Conservation (phyloP, 2,329 filamentous ascomycete species). For the Berkeleyomyces rouxiae region DNA sequence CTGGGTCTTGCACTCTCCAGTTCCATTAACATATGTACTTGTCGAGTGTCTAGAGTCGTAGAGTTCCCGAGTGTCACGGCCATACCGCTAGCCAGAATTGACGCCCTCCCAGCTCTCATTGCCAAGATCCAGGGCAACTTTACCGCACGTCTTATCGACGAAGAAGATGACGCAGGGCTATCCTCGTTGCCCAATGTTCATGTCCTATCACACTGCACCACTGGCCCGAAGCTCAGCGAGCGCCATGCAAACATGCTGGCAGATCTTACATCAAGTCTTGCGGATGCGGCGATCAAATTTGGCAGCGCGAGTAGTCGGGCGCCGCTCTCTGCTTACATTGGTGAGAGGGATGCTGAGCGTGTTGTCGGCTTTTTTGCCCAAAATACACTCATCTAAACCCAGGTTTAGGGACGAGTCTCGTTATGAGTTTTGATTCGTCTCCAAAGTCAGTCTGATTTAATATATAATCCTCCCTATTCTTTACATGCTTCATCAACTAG, state of each 20-base stretch:
- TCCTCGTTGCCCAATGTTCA: background rate
- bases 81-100: conserved; percentile 25
- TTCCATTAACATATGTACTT: conserved; percentile 2
- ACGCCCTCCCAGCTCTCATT: conserved; percentile 24
- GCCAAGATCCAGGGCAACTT: conserved; percentile 23
- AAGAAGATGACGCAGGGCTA: background rate
- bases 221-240: conserved; percentile 18
- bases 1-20: background rate
- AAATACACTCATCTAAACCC: conserved; percentile 10
- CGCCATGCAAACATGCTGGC: conserved; percentile 19
- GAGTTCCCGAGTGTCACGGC: conserved; percentile 26
- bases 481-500: no score
- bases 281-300: conserved; percentile 18
- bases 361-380: conserved; percentile 20
- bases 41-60: conserved; percentile 14
- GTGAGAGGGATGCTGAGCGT: conserved; percentile 18
- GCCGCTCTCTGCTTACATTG: conserved; percentile 19
- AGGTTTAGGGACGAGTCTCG: background rate
- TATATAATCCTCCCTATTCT: no score
- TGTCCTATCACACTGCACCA: conserved; percentile 18
- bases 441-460: no score
- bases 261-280: conserved; percentile 18
- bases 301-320: conserved; percentile 15
- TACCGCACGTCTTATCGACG: background rate
- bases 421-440: background rate